Evolutionary conservation across 2,329 filamentous ascomycete species (phyloP).

Genomic region (Colletotrichum liriopes): DNA sequence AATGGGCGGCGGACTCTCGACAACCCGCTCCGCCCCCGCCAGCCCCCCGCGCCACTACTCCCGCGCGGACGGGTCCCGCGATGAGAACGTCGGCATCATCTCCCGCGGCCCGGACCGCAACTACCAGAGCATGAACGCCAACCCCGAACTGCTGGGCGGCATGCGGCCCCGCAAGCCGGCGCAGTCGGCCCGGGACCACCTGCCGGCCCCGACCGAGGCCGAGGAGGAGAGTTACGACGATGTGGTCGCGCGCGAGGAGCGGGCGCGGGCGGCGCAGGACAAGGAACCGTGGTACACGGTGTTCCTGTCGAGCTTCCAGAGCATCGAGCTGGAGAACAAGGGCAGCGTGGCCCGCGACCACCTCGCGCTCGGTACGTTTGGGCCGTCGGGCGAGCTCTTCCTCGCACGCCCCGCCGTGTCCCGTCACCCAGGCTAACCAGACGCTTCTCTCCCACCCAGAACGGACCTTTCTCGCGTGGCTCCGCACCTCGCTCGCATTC

Average conservation of each 20-base stretch:
- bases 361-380: slow-evolving; percentile 78
- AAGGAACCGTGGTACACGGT: slow-evolving; percentile 67
- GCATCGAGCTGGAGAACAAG: slow-evolving; percentile 87
- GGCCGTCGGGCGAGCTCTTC: neutral
- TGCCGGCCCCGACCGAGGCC: slow-evolving; percentile 39
- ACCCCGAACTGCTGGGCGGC: slow-evolving; percentile 42
- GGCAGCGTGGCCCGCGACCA: slow-evolving; percentile 88
- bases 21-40: slow-evolving; percentile 39
- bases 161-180: slow-evolving; percentile 32
- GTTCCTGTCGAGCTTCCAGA: slow-evolving; percentile 65
- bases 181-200: slow-evolving; percentile 40
- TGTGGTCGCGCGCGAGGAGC: slow-evolving; percentile 39
- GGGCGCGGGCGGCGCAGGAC: slow-evolving; percentile 44
- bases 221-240: slow-evolving; percentile 46
- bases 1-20: slow-evolving; percentile 52
- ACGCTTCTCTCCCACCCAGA: slow-evolving; percentile 64
- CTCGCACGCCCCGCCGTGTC: neutral
- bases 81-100: slow-evolving; percentile 62
- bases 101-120: slow-evolving; percentile 53
- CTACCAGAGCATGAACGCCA: slow-evolving; percentile 57
- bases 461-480: slow-evolving; percentile 88
- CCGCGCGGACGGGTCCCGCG: slow-evolving; percentile 46
- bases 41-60: slow-evolving; percentile 42
- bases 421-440: neutral
- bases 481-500: slow-evolving; percentile 86